Base-by-base conservation (phyloP, 148 eudicot genomes). In the Rhododendron williamsianum region DNA sequence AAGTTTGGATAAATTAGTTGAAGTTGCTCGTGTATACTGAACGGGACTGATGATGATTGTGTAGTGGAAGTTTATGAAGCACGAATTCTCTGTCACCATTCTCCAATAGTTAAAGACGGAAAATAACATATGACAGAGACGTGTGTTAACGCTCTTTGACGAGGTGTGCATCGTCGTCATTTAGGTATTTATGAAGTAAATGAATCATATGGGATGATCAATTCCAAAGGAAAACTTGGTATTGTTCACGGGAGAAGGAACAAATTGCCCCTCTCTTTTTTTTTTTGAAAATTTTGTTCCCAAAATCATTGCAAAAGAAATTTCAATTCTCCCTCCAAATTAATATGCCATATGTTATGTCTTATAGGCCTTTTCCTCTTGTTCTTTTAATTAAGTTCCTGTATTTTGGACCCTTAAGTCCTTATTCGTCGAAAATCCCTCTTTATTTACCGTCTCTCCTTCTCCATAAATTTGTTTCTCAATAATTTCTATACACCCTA, bases 1-100 rank as follows among this genome's bases (percentile, higher is more conserved):
- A 88, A 84, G 74, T 72, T 85, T 81, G 87, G 86, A 84, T 78
- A 87, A 74, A 88, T 76, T 80, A 87, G 69, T 19, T 58, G 48
- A 58, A 82, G 76, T 76, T 86, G 30, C 78, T 46, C 8, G 30
- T 35, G 54, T 9, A 30, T 1, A 19, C 58, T 46, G 6, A 77
- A 76, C 63, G 60, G 2, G 58, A 86, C 49, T 4, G 72, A 19
- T 48, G 36, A 54, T 45, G 23, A 30, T 36, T 0, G 12, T 27
- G 74, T 6, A 54, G 35, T 33, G 3, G 12, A 3, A 43, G 63
- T 8, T 72, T 35, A 11, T 30, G 19, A 72, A 19, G 49, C 25
- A 49, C 12, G 19, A 15, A 8, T 52, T 18, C 12, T 48, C 21
- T 83, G 74, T 83, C 4, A 13, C 38, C 58, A 25, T 65, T 41